Evolutionary conservation across 805 yeast species (phyloP).

Genomic region (Zygosaccharomyces kombuchaensis): DNA sequence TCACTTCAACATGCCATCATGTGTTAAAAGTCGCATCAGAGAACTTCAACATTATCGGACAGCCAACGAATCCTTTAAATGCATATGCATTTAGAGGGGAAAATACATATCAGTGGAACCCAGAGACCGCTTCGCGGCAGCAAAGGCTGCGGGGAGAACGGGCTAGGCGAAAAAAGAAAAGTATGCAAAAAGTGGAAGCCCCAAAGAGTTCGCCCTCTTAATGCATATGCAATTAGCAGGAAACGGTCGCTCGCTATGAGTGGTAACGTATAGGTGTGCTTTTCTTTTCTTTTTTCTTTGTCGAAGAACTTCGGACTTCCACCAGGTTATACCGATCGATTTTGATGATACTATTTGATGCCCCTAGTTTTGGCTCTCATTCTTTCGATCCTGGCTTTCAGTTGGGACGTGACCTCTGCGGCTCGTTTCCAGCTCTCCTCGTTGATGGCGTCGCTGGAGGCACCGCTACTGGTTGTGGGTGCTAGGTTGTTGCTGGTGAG

Average conservation of each 20-base stretch:
- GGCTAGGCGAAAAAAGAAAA: neutral
- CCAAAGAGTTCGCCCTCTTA: neutral
- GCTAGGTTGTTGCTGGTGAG: slow-evolving; percentile 7
- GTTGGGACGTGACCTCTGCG: slow-evolving; percentile 80
- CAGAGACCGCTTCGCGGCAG: neutral
- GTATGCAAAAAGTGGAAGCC: neutral
- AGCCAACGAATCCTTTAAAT: neutral
- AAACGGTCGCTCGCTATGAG: neutral
- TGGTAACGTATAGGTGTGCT: neutral
- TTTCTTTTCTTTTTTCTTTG: neutral
- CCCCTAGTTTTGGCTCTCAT: slow-evolving; percentile 64
- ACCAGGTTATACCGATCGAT: neutral
- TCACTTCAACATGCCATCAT: slow-evolving; percentile 1
- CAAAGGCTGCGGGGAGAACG: neutral
- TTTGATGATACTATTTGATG: neutral
- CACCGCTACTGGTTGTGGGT: slow-evolving; percentile 4
- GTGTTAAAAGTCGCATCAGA: slow-evolving; percentile 4
- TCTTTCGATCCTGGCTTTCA: slow-evolving; percentile 81
- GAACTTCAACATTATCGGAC: neutral
- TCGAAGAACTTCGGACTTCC: neutral
- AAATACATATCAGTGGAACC: neutral
- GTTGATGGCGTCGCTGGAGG: slow-evolving; percentile 37
- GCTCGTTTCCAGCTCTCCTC: slow-evolving; percentile 84
- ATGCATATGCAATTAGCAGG: slow-evolving; percentile 4
- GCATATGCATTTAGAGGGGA: slow-evolving; percentile 17